Conservation (phyloP, 371 early-diverging fungal species). For the Blakeslea trispora region DNA sequence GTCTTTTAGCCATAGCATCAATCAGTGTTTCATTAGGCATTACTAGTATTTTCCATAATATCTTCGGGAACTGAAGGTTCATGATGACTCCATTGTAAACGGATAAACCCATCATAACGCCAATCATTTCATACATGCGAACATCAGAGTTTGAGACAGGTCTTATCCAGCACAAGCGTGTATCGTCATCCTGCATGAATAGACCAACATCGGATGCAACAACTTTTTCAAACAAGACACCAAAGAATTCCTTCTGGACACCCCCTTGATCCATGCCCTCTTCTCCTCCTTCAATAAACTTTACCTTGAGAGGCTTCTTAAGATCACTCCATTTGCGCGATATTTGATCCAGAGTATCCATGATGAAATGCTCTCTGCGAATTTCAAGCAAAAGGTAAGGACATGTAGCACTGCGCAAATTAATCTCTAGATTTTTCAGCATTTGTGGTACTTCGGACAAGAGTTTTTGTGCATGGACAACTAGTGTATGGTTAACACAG, state of each 20-base stretch:
- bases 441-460: constrained; percentile 55
- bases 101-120: constrained; percentile 90
- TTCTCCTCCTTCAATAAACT: constrained; percentile 85
- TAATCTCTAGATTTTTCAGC: constrained; percentile 41
- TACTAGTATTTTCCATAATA: constrained; percentile 73
- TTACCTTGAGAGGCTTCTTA: constrained; percentile 83
- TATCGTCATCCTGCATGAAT: constrained; percentile 66
- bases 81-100: constrained; percentile 92
- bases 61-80: constrained; percentile 90
- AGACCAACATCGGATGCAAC: constrained; percentile 78
- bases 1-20: constrained; percentile 23
- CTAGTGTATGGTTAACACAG: constrained; percentile 75
- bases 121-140: constrained; percentile 83
- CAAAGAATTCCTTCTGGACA: constrained; percentile 94
- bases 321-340: constrained; percentile 53
- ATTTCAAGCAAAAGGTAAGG: constrained; percentile 84
- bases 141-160: constrained; percentile 46
- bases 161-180: constrained; percentile 85
- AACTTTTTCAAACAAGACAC: constrained; percentile 86
- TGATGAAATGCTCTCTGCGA: constrained; percentile 66
- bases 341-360: constrained; percentile 74
- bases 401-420: constrained; percentile 55
- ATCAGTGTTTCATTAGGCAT: constrained; percentile 44
- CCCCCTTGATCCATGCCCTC: constrained; percentile 95
- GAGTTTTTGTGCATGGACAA: constrained; percentile 69